Evolutionary conservation across 2,329 filamentous ascomycete species (phyloP).

Genomic region (Fusarium caatingaense): DNA sequence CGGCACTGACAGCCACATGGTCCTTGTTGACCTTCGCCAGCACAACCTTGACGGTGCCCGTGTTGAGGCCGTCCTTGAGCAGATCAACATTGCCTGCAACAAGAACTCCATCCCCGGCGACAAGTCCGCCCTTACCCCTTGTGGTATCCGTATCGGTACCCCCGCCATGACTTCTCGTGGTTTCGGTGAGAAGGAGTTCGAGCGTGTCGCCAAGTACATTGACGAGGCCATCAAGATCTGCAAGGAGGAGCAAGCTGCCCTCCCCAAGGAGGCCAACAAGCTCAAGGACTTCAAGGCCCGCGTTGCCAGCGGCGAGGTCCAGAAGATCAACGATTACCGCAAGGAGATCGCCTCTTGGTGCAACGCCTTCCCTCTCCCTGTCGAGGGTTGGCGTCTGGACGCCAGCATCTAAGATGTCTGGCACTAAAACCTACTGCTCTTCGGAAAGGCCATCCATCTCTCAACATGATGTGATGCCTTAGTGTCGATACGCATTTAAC

Average conservation of each 20-base stretch:
- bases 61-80: constrained; percentile 94
- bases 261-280: constrained; percentile 98
- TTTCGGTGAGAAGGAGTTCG: constrained; percentile 92
- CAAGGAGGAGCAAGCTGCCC: constrained; percentile 83
- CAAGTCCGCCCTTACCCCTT: constrained; percentile 94
- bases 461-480: constrained; percentile 26
- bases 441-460: constrained; percentile 15
- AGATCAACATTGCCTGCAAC: constrained; percentile 99
- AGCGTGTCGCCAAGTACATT: constrained; percentile 89
- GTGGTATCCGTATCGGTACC: constrained; percentile 94
- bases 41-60: constrained; percentile 90
- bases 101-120: constrained; percentile 99
- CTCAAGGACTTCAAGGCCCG: constrained; percentile 99
- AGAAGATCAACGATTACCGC: constrained; percentile 85
- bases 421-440: constrained; percentile 7
- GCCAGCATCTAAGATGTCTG: constrained; percentile 63
- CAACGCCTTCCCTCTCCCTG: constrained; percentile 89
- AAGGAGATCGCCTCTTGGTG: constrained; percentile 93
- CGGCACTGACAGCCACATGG: constrained; percentile 98
- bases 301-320: constrained; percentile 80
- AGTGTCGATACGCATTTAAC: constrained; percentile 46
- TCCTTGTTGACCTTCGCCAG: constrained; percentile 92
- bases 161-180: constrained; percentile 98
- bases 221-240: constrained; percentile 88
- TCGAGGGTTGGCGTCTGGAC: constrained; percentile 76